Evolutionary conservation across 2,329 filamentous ascomycete genomes (phyloP).

Genomic region (Colletotrichum truncatum): DNA sequence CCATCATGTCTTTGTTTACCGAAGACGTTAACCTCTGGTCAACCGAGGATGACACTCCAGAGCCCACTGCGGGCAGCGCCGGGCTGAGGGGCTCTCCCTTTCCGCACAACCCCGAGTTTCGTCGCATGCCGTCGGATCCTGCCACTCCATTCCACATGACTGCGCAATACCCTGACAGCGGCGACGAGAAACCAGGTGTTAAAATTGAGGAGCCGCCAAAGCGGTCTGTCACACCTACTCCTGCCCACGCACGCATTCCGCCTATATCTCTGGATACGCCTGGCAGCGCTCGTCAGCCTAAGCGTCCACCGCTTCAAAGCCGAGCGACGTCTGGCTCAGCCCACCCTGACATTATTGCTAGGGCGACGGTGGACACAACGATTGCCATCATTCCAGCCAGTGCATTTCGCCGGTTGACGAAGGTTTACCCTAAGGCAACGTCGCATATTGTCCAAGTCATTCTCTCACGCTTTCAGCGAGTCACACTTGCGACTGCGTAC

Average conservation of each 20-base stretch:
- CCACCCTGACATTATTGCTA: slow-evolving; percentile 96
- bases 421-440: slow-evolving; percentile 94
- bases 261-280: slow-evolving; percentile 69
- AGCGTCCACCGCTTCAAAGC: slow-evolving; percentile 51
- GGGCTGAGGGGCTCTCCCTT: slow-evolving; percentile 20
- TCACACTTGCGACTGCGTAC: slow-evolving; percentile 94
- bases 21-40: slow-evolving; percentile 87
- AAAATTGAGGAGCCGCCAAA: slow-evolving; percentile 22
- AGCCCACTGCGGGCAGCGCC: slow-evolving; percentile 27
- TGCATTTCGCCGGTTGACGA: slow-evolving; percentile 90
- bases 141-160: slow-evolving; percentile 29
- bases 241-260: slow-evolving; percentile 66
- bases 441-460: slow-evolving; percentile 99
- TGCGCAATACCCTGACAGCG: slow-evolving; percentile 4
- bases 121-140: slow-evolving; percentile 27
- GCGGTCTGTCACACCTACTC: slow-evolving; percentile 15
- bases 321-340: slow-evolving; percentile 74
- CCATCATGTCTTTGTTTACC: slow-evolving; percentile 95
- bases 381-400: slow-evolving; percentile 98
- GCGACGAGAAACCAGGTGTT: slow-evolving; percentile 8
- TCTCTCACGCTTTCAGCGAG: slow-evolving; percentile 89
- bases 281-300: slow-evolving; percentile 25
- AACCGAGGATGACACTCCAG: slow-evolving; percentile 65
- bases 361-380: slow-evolving; percentile 94
- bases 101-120: slow-evolving; percentile 15